Base-by-base conservation (phyloP, 805 yeast species). In the Kuraishia borneana region DNA sequence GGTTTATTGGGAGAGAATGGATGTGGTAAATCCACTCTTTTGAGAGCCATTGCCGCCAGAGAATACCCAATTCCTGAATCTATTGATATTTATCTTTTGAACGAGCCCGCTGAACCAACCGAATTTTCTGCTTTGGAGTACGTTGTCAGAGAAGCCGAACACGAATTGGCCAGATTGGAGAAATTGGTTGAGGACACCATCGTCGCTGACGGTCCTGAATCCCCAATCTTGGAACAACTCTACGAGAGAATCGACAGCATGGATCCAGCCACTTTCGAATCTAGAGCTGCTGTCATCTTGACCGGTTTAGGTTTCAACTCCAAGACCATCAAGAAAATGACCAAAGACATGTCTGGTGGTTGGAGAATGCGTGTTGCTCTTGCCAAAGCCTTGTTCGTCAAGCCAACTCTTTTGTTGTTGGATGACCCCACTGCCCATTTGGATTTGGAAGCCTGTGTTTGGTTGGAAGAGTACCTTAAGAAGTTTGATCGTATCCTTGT, bases 311-410 rank as follows among this genome's bases (percentile, higher is more conserved):
- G 98, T 52, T 92, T 92, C 78, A 83, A 83, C 63, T 53, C 81
- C 37, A 62, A 63, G 45, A 89, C 97, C 37, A 89, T 92, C 53
- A 70, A 73, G 56, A 92, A 92, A 73, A 81, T 79, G 65, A 92
- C 98, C 52, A 88, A 85, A 63, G 97, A 92, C 56, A 92, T 92
- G 98, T 85, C 96, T 55, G 98, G 98, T 75, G 98, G 98, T 59
- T 92, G 98, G 98, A 87, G 87, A 70, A 92, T 92, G 98, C 85
- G 98, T 68, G 98, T 92, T 42, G 97, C 98, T 30, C 70, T 92
- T 42, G 95, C 96, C 40, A 92, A 92, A 65, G 98, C 98, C 21
- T 71, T 92, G 49, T 92, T 92, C 69, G 97, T 92, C 46, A 89
- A 92, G 70, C 98, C 98, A 55, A 88, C 97, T 34, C 65, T 92